Evolutionary conservation across 2,329 filamentous ascomycete species (phyloP).

Genomic region (Fusarium sp.): DNA sequence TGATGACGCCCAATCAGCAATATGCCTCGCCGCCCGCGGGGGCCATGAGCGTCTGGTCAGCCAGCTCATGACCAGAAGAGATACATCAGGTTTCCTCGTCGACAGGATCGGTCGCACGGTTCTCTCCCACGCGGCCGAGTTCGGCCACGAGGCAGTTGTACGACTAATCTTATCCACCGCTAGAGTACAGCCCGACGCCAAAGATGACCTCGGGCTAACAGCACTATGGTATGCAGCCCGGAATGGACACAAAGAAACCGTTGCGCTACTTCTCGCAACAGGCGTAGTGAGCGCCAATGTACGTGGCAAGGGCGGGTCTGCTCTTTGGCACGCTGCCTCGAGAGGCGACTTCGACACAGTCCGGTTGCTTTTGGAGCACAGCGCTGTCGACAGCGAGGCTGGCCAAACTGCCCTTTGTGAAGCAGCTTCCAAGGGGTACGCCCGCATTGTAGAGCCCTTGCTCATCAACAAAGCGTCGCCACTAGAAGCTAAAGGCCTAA

Average conservation of each 20-base stretch:
- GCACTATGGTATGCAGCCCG: background rate
- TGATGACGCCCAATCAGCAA: accelerated
- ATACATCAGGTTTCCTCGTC: background rate
- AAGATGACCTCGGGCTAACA: background rate
- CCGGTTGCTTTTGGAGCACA: background rate
- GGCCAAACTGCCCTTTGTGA: background rate
- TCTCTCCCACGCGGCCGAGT: constrained; percentile 15
- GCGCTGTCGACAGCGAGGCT: background rate
- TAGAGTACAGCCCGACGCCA: background rate
- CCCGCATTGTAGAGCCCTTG: background rate
- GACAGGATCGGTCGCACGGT: background rate
- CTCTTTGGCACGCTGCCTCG: background rate
- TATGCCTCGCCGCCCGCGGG: constrained; percentile 10
- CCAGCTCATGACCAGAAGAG: constrained; percentile 13
- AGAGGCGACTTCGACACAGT: background rate
- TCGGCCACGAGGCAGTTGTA: background rate
- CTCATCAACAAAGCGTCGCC: background rate
- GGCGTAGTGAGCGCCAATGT: background rate
- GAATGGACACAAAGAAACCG: background rate
- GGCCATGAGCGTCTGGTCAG: background rate
- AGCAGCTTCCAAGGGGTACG: background rate
- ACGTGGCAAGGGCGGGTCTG: background rate
- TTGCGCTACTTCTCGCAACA: background rate
- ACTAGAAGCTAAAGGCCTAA: too few species aligned
- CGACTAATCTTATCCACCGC: background rate